Conservation (phyloP, 768 basidiomycete species). For the Agrocybe pediades region DNA sequence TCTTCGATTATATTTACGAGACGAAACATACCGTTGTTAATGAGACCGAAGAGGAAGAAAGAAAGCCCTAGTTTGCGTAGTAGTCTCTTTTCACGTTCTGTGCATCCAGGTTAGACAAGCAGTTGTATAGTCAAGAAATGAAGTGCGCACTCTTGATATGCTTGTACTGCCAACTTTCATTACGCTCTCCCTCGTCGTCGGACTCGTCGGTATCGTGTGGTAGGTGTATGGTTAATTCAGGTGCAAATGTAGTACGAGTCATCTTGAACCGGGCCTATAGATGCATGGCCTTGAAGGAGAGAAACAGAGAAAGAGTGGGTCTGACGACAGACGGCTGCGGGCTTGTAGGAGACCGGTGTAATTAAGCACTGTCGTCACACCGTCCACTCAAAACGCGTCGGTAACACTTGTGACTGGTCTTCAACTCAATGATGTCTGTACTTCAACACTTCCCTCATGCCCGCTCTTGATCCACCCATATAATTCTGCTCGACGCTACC, state of each 20-base stretch:
- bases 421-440: too few relatives aligned
- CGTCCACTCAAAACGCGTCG: too few relatives aligned
- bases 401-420: too few relatives aligned
- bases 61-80: slow-evolving; percentile 52
- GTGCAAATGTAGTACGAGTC: slow-evolving; percentile 4
- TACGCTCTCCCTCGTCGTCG: slow-evolving; percentile 5
- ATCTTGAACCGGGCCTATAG: background rate
- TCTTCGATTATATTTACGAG: background rate
- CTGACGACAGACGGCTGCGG: too few relatives aligned
- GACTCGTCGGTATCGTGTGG: slow-evolving; percentile 3
- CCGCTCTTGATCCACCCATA: too few relatives aligned
- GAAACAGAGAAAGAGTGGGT: too few relatives aligned
- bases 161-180: background rate
- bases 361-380: too few relatives aligned
- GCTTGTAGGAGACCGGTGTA: too few relatives aligned
- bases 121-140: too few relatives aligned
- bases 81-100: slow-evolving; percentile 31
- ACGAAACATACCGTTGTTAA: slow-evolving; percentile 77
- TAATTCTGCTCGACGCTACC: too few relatives aligned
- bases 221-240: slow-evolving; percentile 8
- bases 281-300: background rate
- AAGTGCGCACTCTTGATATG: background rate
- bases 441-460: too few relatives aligned
- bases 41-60: slow-evolving; percentile 90
- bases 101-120: background rate